These are phyloP conservation scores for Bruguiera gymnorhiza DNA, from an alignment of 345 rosid genomes.

Conservation along the genomic window DNA sequence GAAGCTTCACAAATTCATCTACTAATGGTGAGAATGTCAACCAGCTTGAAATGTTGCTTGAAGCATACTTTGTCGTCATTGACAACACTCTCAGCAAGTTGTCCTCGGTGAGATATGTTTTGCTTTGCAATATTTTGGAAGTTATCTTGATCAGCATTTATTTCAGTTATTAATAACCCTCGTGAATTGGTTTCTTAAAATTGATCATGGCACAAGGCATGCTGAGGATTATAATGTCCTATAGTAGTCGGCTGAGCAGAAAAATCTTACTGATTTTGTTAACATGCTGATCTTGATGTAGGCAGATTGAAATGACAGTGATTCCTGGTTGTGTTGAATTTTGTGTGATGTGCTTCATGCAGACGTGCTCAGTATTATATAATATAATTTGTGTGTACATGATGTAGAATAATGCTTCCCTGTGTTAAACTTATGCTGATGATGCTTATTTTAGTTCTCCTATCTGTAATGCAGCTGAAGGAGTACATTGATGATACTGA, in stretches of 20 bases:
- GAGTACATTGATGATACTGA: slow-evolving; percentile 97
- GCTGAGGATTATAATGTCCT: background rate
- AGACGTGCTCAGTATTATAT: too few relatives aligned
- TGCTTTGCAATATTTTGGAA: background rate
- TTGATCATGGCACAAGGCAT: background rate
- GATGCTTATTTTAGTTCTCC: slow-evolving; percentile 3
- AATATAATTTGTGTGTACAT: too few relatives aligned
- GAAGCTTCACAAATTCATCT: slow-evolving; percentile 67
- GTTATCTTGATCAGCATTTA: background rate
- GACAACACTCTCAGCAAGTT: slow-evolving; percentile 83
- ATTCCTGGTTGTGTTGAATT: background rate
- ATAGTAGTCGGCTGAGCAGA: background rate
- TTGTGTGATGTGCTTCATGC: background rate
- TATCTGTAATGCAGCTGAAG: slow-evolving; percentile 61
- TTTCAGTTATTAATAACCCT: background rate
- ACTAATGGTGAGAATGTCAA: slow-evolving; percentile 61
- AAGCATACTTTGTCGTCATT: slow-evolving; percentile 76
- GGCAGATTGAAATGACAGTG: background rate
- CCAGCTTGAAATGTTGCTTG: slow-evolving; percentile 93
- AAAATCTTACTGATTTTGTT: background rate
- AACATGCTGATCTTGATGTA: background rate
- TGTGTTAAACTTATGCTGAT: background rate
- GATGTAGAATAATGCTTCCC: too few relatives aligned
- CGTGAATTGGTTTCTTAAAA: background rate
- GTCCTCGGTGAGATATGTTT: slow-evolving; percentile 56